Conservation (phyloP, 768 basidiomycete species). For the Serpula lacrymans region DNA sequence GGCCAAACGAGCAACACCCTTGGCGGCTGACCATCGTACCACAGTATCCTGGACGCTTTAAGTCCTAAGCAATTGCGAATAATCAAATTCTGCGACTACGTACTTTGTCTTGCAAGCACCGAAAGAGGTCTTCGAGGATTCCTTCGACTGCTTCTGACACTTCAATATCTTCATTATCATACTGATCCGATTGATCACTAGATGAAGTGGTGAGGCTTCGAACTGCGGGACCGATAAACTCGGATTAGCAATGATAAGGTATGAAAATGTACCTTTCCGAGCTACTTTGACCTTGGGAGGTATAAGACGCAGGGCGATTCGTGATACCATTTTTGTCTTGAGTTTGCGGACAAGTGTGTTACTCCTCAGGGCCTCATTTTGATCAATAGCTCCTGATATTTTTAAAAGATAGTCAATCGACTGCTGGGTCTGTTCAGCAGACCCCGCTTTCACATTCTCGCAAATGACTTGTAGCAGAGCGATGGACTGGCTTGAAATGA, state of each 20-base stretch:
- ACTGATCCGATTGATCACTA: conserved; percentile 9
- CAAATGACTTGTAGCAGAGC: conserved; percentile 69
- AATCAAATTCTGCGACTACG: conserved; percentile 3
- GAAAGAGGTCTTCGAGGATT: conserved; percentile 69
- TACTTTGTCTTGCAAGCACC: conserved; percentile 79
- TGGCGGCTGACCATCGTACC: conserved; percentile 93
- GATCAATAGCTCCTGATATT: conserved; percentile 42
- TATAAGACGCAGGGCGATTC: conserved; percentile 60
- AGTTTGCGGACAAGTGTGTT: conserved; percentile 73
- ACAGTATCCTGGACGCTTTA: conserved; percentile 73
- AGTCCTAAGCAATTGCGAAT: background rate
- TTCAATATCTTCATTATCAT: conserved; percentile 48
- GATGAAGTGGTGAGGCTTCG: conserved; percentile 20
- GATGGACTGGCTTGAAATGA: conserved; percentile 46
- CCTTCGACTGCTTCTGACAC: conserved; percentile 78
- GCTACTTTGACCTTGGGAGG: conserved; percentile 39
- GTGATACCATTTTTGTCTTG: conserved; percentile 62
- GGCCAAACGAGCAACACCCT: conserved; percentile 82
- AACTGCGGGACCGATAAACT: conserved; percentile 11
- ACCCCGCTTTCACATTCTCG: conserved; percentile 64
- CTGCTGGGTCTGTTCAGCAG: conserved; percentile 47
- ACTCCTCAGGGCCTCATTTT: conserved; percentile 35
- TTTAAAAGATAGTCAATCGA: conserved; percentile 43
- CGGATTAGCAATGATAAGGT: conserved; percentile 2
- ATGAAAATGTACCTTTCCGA: conserved; percentile 38